Evolutionary conservation across 306 rosid species (phyloP), one percentile per base, ranked within the genome.

Genomic region (Quercus bicolor): DNA sequence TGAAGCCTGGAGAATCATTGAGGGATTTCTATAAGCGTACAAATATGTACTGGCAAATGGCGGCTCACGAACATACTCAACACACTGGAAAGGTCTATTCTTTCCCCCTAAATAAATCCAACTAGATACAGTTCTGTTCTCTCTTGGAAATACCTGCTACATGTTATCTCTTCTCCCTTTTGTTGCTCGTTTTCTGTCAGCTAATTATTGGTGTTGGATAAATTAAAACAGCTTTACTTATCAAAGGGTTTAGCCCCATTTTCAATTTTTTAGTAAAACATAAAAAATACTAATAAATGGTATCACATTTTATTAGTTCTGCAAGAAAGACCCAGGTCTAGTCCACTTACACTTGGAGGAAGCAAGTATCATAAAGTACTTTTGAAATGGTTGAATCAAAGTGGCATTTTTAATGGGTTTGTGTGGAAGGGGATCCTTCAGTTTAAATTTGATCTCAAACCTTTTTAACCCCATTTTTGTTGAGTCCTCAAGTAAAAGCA

Each of bases 31-130:
- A 92, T 78, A 88, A 26, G 62, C 98, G 97, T 84, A 95, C 99
- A 72, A 91, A 91, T 86, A 13, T 95, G 84, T 95, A 95, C 89
- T 95, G 99, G 99, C 98, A 95, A 89, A 95, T 95, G 99, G 99
- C 99, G n/a, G 98, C 99, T 73, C 98, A 95, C 26, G 99, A 95
- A 73, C 98, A 95, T 78, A 95, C 98, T 60, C 99, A 95, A 82
- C 99, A 95, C 86, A 93, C 98, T 72, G 98, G 98, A 81, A 95
- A 95, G 86, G 97, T 92, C 52, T 34, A 85, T 31, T 48, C 33
- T 70, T 55, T 45, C 45, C 26, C 29, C 62, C 75, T n/a, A 73
- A 21, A 26, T 53, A 55, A 19, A 31, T n/a, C 51, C 24, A 34
- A 8, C 10, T 66, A 4, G n/a, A 34, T 33, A 16, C 23, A 4